Conservation (phyloP, 2,329 filamentous ascomycete species). For the Exophiala lecanii-corni region DNA sequence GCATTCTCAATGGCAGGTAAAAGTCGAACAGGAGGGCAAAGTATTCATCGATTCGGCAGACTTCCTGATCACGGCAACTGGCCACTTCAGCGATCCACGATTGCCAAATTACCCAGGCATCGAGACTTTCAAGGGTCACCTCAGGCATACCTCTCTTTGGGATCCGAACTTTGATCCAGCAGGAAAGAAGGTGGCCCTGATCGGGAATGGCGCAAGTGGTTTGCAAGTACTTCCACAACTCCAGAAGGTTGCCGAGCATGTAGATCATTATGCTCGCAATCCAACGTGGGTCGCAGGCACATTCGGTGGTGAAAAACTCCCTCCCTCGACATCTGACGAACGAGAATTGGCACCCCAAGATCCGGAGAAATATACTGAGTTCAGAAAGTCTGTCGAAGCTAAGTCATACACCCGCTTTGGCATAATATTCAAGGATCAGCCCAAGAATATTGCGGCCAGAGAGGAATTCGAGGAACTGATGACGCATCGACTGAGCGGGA, state of each 20-base stretch:
- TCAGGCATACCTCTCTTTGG: not conserved
- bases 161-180: slow-evolving; percentile 4
- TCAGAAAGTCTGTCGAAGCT: slow-evolving; percentile 2
- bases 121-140: not conserved
- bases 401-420: slow-evolving; percentile 1
- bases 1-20: slow-evolving; percentile 53
- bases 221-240: slow-evolving; percentile 33
- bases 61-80: slow-evolving; percentile 5
- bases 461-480: slow-evolving; percentile 1
- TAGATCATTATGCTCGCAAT: slow-evolving; percentile 28
- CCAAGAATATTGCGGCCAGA: not conserved
- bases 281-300: slow-evolving; percentile 44
- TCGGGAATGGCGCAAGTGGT: slow-evolving; percentile 26
- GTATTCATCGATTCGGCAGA: not conserved
- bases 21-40: not conserved
- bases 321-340: slow-evolving; percentile 3
- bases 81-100: slow-evolving; percentile 1
- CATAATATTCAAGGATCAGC: slow-evolving; percentile 3
- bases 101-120: not conserved
- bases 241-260: slow-evolving; percentile 32
- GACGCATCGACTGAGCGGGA: not conserved
- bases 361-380: slow-evolving; percentile 2
- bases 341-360: slow-evolving; percentile 3
- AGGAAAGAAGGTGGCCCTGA: slow-evolving; percentile 24
- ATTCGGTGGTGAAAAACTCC: slow-evolving; percentile 45